These are phyloP conservation scores for Schwanniomyces etchellsii DNA, from an alignment of 1,139 yeast species.

Conservation along the genomic window DNA sequence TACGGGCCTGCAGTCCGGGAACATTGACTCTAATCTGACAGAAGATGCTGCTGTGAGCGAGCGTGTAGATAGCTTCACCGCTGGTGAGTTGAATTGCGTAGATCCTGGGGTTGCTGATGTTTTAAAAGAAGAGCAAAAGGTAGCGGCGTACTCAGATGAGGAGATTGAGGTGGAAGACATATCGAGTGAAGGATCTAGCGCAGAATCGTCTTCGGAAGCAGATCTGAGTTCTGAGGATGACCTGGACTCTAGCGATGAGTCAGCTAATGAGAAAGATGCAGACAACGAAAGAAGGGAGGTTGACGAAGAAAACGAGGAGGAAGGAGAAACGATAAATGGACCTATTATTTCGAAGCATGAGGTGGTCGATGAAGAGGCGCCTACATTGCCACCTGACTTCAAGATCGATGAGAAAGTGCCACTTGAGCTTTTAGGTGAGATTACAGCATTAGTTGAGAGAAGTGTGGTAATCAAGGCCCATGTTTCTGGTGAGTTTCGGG, in stretches of 20 bases:
- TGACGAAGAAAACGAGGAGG: slow-evolving; percentile 26
- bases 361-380: slow-evolving; percentile 60
- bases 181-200: neutral
- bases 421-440: slow-evolving; percentile 68
- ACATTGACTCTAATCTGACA: no score
- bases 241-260: slow-evolving; percentile 1
- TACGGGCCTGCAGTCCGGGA: no score
- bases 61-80: no score
- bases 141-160: no score
- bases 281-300: slow-evolving; percentile 11
- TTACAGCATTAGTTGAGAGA: slow-evolving; percentile 65
- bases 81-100: no score
- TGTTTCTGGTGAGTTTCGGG: slow-evolving; percentile 81
- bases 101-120: no score
- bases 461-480: slow-evolving; percentile 69
- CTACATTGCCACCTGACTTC: slow-evolving; percentile 65
- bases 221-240: slow-evolving; percentile 9
- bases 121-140: no score
- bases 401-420: slow-evolving; percentile 53
- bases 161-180: slow-evolving; percentile 17
- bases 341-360: slow-evolving; percentile 83
- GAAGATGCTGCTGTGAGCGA: no score
- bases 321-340: slow-evolving; percentile 36
- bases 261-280: slow-evolving; percentile 6
- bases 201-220: slow-evolving; percentile 11